Evolutionary conservation across 2,329 filamentous ascomycete genomes (phyloP), one percentile per base, ranked within the genome.

Genomic region (Penicillium sp.): DNA sequence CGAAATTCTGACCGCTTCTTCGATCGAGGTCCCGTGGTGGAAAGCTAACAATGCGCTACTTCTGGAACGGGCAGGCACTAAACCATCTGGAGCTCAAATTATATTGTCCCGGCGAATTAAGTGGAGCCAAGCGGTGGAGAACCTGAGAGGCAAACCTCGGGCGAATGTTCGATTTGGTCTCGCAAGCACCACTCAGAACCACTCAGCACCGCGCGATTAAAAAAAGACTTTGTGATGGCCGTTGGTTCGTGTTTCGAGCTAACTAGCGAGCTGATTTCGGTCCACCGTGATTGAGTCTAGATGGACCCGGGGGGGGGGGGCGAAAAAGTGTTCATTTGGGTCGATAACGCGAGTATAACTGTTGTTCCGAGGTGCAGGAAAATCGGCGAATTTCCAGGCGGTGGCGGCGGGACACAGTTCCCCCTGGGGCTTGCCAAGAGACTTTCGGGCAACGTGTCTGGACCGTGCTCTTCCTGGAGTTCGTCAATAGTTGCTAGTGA

Each of bases 41-140:
- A 44, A 42, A 12, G 33, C 46, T 28, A 39, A 41, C 31, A 36
- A 12, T 18, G 31, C 53, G 45, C 56, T 58, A 58, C 33, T 36
- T 36, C 51, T 48, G 24, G 26, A 54, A 49, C 13, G 31, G 54
- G 54, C 48, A 53, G 44, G 47, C 54, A 54, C 48, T 48, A 54
- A 54, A 34, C 41, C 34, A 26, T 36, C 39, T 49, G 49, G 48
- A 54, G 42, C 33, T 33, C 6, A 42, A 23, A 42, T 48, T 52
- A 56, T 50, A 57, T 54, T 56, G 44, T 28, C 23, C 24, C 43
- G 42, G 26, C 23, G 28, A 34, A 26, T 26, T 15, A 34, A 52
- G 56, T 59, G 56, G 56, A 59, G 38, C 42, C 46, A 7, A 45
- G 24, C 15, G 31, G 56, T 53, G 56, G 56, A 41, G 53, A 54